Evolutionary conservation across 768 basidiomycete genomes (phyloP).

Genomic region (Leucocoprinus sp.): DNA sequence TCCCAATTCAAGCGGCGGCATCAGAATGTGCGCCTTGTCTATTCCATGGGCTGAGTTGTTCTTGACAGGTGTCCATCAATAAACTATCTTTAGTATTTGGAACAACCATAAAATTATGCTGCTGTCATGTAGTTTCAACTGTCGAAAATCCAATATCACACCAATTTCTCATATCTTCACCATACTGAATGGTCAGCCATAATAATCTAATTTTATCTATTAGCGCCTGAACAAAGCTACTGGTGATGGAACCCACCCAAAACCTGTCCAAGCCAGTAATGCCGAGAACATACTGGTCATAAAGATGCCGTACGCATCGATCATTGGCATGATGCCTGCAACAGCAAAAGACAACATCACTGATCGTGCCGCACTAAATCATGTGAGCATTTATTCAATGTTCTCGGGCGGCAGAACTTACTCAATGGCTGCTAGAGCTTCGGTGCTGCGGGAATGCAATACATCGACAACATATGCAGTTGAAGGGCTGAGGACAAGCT

Average conservation of each 20-base stretch:
- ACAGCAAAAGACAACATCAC: constrained; percentile 26
- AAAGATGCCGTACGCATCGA: constrained; percentile 35
- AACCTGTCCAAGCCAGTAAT: constrained; percentile 33
- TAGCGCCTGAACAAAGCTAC: not conserved
- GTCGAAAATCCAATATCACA: constrained; percentile 50
- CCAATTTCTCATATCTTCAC: constrained; percentile 39
- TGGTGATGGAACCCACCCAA: constrained; percentile 27
- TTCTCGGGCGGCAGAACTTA: constrained; percentile 20
- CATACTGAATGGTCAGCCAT: constrained; percentile 37
- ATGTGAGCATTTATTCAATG: not conserved
- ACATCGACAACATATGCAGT: constrained; percentile 48
- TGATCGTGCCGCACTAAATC: constrained; percentile 23
- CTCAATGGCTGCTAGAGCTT: constrained; percentile 43
- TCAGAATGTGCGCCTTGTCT: too few species aligned
- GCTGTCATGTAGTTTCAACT: constrained; percentile 25
- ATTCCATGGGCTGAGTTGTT: too few species aligned
- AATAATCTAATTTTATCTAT: constrained; percentile 26
- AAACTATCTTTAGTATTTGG: too few species aligned
- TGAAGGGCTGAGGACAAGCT: constrained; percentile 40
- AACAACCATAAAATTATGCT: too few species aligned
- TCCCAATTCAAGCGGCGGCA: too few species aligned
- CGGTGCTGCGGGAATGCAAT: constrained; percentile 44
- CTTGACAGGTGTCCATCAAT: too few species aligned
- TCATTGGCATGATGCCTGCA: constrained; percentile 31
- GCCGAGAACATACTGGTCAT: constrained; percentile 32